Evolutionary conservation across 148 eudicot species (phyloP).

Genomic region (Chenopodium suecicum): DNA sequence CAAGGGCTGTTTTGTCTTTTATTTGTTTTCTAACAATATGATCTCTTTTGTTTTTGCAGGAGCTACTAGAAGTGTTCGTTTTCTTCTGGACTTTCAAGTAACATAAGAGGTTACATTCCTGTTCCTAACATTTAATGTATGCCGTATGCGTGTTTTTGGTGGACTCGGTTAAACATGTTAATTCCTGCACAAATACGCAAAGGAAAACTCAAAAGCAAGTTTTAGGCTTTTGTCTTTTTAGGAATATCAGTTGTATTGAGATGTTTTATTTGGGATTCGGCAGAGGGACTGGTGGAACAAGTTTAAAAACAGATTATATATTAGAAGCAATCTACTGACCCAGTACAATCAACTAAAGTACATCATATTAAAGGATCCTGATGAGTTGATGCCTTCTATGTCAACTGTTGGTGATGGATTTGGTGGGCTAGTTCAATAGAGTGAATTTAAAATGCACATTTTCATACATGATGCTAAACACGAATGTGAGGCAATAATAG

Average conservation of each 20-base stretch:
- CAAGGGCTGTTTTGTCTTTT: slow-evolving; percentile 17
- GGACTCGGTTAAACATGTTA: slow-evolving; percentile 19
- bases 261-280: background rate
- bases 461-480: background rate
- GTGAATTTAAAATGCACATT: background rate
- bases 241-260: slow-evolving; percentile 21
- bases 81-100: slow-evolving; percentile 30
- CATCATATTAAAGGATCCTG: slow-evolving; percentile 3
- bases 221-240: slow-evolving; percentile 21
- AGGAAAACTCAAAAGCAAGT: slow-evolving; percentile 6
- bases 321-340: background rate
- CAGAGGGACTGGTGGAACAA: background rate
- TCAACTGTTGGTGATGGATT: slow-evolving; percentile 18
- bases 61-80: slow-evolving; percentile 21
- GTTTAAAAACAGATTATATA: background rate
- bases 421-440: background rate
- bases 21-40: slow-evolving; percentile 19
- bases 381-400: slow-evolving; percentile 6
- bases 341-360: slow-evolving; percentile 5
- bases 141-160: slow-evolving; percentile 22
- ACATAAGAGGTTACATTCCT: slow-evolving; percentile 39
- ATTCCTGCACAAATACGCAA: slow-evolving; percentile 13
- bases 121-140: slow-evolving; percentile 26
- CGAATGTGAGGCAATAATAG: background rate
- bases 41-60: slow-evolving; percentile 28